Evolutionary conservation across 176 grass and related monocot species (phyloP).

Genomic region (Panicum miliaceum): DNA sequence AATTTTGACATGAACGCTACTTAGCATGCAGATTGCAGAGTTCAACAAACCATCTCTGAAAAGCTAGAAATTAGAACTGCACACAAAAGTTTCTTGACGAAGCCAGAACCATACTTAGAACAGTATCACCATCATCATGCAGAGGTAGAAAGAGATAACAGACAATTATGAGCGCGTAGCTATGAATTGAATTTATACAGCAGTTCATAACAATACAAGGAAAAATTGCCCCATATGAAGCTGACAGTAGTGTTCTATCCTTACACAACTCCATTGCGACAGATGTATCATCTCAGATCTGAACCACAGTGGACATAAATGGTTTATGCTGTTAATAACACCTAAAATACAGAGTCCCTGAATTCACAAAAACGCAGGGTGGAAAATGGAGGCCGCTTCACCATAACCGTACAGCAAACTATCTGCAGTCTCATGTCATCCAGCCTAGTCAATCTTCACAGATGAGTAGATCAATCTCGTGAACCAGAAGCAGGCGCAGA

Average conservation of each 20-base stretch:
- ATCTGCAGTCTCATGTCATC: neutral
- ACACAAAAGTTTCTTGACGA: neutral
- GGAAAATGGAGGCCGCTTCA: neutral
- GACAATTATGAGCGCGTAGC: neutral
- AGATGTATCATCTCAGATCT: slow-evolving; percentile 4
- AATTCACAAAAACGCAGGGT: neutral
- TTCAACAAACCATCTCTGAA: neutral
- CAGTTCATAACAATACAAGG: slow-evolving; percentile 22
- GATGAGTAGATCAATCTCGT: slow-evolving; percentile 50
- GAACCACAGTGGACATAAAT: slow-evolving; percentile 12
- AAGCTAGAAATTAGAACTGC: neutral
- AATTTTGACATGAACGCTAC: too few relatives aligned
- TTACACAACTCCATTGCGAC: slow-evolving; percentile 10
- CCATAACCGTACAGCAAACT: slow-evolving; percentile 27
- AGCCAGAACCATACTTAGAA: neutral
- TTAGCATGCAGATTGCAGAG: neutral
- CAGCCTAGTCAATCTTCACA: slow-evolving; percentile 44
- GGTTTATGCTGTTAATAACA: slow-evolving; percentile 37
- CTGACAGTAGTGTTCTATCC: slow-evolving; percentile 3
- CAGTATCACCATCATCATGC: neutral
- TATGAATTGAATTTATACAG: slow-evolving; percentile 28
- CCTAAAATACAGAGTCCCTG: slow-evolving; percentile 12
- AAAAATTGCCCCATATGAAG: slow-evolving; percentile 26
- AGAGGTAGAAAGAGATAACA: neutral
- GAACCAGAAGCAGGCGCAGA: slow-evolving; percentile 44